Conservation (phyloP, 345 rosid genomes). For the Geranium brycei region DNA sequence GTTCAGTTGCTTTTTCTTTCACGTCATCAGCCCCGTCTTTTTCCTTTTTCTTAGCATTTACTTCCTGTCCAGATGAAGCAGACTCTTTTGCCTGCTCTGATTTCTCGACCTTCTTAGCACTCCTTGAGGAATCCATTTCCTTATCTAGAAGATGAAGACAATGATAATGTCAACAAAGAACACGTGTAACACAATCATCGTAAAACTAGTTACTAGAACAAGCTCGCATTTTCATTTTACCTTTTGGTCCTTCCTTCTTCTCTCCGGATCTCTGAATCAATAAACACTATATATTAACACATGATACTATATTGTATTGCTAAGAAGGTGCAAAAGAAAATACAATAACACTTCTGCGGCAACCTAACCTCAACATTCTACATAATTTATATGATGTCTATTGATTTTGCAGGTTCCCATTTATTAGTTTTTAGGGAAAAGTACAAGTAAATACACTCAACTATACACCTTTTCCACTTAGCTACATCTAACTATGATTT, state of each 20-base stretch:
- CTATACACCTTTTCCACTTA: no score
- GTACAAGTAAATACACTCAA: no score
- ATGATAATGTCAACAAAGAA: background rate
- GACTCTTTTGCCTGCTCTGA: conserved; percentile 26
- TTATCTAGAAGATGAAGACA: conserved; percentile 16
- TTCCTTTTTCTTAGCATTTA: conserved; percentile 18
- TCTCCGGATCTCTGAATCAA: conserved; percentile 39
- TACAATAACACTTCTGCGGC: no score
- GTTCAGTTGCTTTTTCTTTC: conserved; percentile 26
- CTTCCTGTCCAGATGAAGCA: conserved; percentile 18
- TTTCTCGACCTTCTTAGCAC: conserved; percentile 19
- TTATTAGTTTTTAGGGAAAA: no score
- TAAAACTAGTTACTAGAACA: background rate
- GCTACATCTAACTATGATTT: no score
- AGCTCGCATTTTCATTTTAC: conserved; percentile 20
- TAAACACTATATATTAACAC: conserved; percentile 7
- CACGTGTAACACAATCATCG: background rate
- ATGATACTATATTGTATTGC: no score
- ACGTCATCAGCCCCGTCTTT: conserved; percentile 16
- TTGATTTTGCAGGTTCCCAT: no score
- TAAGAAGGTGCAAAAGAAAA: no score
- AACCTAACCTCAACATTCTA: no score
- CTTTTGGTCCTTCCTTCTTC: conserved; percentile 39
- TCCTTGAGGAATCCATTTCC: conserved; percentile 26
- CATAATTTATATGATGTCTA: no score